Conservation (phyloP, 441 rosid species). For the Arabidopsis lyrata region DNA sequence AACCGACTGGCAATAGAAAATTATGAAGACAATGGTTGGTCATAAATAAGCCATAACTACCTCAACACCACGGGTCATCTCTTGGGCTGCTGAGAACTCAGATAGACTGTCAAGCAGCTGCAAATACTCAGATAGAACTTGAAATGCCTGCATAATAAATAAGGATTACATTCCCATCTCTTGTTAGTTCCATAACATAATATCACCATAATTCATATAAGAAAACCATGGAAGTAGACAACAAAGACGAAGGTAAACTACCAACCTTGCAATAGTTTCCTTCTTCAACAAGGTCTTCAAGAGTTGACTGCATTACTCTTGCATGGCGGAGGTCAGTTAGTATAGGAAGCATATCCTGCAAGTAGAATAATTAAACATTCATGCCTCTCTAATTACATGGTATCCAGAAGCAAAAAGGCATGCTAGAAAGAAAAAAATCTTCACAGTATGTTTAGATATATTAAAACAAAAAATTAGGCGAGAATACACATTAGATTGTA, state of each 20-base stretch:
- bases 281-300: conserved; percentile 89
- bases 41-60: conserved; percentile 50
- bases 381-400: conserved; percentile 4
- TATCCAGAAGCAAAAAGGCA: conserved; percentile 22
- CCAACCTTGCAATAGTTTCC: conserved; percentile 95
- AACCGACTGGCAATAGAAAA: conserved; percentile 28
- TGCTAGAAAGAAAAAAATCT: neutral
- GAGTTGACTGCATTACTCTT: conserved; percentile 75
- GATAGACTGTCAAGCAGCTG: conserved; percentile 92
- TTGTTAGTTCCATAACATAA: conserved; percentile 28
- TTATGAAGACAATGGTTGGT: conserved; percentile 25
- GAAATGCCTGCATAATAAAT: conserved; percentile 77
- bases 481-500: conserved; percentile 9
- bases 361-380: conserved; percentile 39
- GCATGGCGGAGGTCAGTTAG: conserved; percentile 83
- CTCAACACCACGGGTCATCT: conserved; percentile 99
- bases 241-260: conserved; percentile 15
- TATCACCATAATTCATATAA: conserved; percentile 14
- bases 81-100: conserved; percentile 86
- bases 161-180: conserved; percentile 33
- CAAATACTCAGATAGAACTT: conserved; percentile 94
- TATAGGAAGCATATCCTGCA: conserved; percentile 89
- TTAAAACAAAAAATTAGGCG: conserved; percentile 14
- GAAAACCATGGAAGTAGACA: conserved; percentile 18
- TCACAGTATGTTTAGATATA: conserved; percentile 4